Base-by-base conservation (phyloP, 2,329 filamentous ascomycete species). In the Fusarium coicis region DNA sequence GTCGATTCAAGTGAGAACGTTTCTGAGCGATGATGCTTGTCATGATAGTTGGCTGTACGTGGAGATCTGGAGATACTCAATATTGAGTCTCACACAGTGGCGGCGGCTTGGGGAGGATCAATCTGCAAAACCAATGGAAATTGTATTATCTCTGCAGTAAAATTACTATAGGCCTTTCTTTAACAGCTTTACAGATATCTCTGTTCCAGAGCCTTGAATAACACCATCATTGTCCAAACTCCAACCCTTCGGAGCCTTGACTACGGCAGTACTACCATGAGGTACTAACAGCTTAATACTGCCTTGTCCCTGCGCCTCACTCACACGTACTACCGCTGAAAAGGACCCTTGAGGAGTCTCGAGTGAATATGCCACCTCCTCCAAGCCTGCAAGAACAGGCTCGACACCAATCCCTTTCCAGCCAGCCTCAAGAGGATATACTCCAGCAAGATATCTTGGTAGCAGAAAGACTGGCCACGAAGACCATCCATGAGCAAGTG, bases 291-390 rank as follows among this genome's bases (percentile, higher is more conserved):
- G 2, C 18, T 54, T 54, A 1, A 60, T 36, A 1, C 10, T 26
- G 4, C 28, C 46, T 8, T 32, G 1, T 5, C 11, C 15, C 3
- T 19, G 1, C 11, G 28, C 4, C 7, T 50, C 43, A 1, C 2
- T 19, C 0, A 30, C 1, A 4, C 15, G 10, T 0, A 58, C 4
- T 7, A 1, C 9, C 0, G 46, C 23, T 1, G 19, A 60, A 1
- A 63, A 3, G 1, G 3, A 0, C 1, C 62, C 62, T 7, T 55
- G 28, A 3, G 40, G 47, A 5, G 15, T 63, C 12, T 65, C 47
- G 2, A 63, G 34, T 11, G 47, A 47, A 1, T 55, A 65, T 7
- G 5, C 5, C 21, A 65, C 58, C 7, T 10, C 18, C 7, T 42
- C 47, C 3, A 65, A 9, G 1, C 12, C 63, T 2, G 46, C 23